A percentile compares a stretch with the other conserved stretches of the same genome.
Evolutionary conservation across 208 protist species (phyloP).

Genomic region (Naegleria lovaniensis): DNA sequence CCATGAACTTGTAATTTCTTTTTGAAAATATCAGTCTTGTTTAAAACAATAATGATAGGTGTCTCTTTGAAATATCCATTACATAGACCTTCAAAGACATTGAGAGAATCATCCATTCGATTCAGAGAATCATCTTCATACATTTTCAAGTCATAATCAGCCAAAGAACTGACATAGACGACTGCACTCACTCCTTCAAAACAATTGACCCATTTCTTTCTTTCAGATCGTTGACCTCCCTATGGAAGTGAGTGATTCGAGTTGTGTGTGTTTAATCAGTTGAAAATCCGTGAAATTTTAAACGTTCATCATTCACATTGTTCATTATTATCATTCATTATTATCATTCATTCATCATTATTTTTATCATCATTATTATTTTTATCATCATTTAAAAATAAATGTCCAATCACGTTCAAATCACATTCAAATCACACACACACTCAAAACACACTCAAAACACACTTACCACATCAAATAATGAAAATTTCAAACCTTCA

Average conservation of each 20-base stretch:
- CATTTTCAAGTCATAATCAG: constrained; percentile 51
- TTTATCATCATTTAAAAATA: not conserved
- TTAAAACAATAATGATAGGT: constrained; percentile 34
- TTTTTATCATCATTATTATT: not conserved
- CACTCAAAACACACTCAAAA: too few relatives aligned
- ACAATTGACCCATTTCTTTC: constrained; percentile 20
- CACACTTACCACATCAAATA: not conserved
- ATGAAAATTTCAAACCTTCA: constrained; percentile 49
- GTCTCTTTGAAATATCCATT: constrained; percentile 31
- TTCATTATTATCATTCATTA: too few relatives aligned
- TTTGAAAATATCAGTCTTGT: constrained; percentile 36
- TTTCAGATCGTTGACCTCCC: not conserved
- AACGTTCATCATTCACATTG: too few relatives aligned
- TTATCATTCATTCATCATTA: too few relatives aligned
- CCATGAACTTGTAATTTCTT: constrained; percentile 29
- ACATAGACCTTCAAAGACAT: constrained; percentile 30
- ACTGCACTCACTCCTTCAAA: constrained; percentile 35
- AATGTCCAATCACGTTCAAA: not conserved
- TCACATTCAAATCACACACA: not conserved
- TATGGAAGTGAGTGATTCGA: not conserved
- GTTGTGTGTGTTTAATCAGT: not conserved
- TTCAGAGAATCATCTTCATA: constrained; percentile 49
- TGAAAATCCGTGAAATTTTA: not conserved
- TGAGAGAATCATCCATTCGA: constrained; percentile 29
- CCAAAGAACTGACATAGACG: constrained; percentile 39